Evolutionary conservation across 108 stramenopile species (phyloP).

Genomic region (Chaetoceros tenuissimus): DNA sequence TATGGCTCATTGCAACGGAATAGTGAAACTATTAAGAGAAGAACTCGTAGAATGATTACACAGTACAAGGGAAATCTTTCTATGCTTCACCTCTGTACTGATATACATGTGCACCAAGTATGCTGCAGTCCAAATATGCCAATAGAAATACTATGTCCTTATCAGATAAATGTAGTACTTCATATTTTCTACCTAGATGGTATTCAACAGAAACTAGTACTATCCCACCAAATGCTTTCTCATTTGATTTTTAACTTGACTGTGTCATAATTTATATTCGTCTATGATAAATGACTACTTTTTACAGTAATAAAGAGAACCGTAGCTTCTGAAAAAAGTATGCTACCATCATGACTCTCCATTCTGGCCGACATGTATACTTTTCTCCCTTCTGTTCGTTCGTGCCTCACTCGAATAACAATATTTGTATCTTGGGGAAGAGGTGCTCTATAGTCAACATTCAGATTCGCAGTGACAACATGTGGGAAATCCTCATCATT

Average conservation of each 20-base stretch:
- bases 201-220: too few species aligned
- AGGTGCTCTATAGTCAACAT: slow-evolving; percentile 29
- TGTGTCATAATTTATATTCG: too few species aligned
- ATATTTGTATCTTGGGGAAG: slow-evolving; percentile 24
- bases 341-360: slow-evolving; percentile 19
- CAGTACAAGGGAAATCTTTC: too few species aligned
- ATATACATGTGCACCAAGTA: too few species aligned
- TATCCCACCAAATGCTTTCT: too few species aligned
- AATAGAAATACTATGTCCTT: too few species aligned
- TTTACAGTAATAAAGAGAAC: slow-evolving; percentile 27
- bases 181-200: too few species aligned
- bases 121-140: too few species aligned
- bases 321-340: slow-evolving; percentile 39
- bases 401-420: slow-evolving; percentile 15
- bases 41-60: too few species aligned
- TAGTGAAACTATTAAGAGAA: slow-evolving; percentile 39
- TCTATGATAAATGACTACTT: slow-evolving; percentile 3
- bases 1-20: slow-evolving; percentile 68
- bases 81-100: too few species aligned
- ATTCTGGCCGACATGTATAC: slow-evolving; percentile 26
- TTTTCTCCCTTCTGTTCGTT: slow-evolving; percentile 28
- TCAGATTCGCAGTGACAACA: slow-evolving; percentile 39
- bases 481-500: slow-evolving; percentile 5
- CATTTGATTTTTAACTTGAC: too few species aligned
- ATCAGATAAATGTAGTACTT: too few species aligned